These are phyloP conservation scores for Diaporthe australafricana DNA, from an alignment of 2,329 filamentous ascomycete species.

Conservation along the genomic window DNA sequence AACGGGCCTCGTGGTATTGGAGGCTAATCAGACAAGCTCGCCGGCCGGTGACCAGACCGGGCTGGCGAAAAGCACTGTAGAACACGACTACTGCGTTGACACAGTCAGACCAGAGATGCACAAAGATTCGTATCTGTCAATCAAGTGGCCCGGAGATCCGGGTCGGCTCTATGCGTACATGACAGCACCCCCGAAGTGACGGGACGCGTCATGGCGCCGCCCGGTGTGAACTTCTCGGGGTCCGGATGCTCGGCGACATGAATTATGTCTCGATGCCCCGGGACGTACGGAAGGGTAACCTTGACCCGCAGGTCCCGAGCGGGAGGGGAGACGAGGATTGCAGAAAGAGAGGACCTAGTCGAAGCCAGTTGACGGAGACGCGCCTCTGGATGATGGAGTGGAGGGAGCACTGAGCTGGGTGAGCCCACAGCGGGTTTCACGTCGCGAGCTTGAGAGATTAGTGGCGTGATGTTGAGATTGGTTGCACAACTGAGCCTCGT, in stretches of 20 bases:
- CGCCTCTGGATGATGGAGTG: neutral
- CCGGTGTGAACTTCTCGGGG: constrained; percentile 8
- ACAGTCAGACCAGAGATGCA: neutral
- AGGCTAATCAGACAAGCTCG: no score
- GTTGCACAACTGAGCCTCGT: constrained; percentile 12
- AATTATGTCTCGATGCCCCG: neutral
- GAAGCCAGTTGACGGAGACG: neutral
- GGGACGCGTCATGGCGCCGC: constrained; percentile 2
- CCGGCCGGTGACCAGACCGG: neutral
- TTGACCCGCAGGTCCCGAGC: neutral
- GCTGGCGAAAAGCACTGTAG: neutral
- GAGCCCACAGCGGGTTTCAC: constrained; percentile 17
- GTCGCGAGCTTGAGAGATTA: constrained; percentile 23
- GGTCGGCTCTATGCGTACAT: neutral
- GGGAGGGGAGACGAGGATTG: neutral
- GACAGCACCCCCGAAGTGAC: neutral
- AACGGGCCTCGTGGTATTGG: neutral
- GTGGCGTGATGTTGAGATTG: constrained; percentile 10
- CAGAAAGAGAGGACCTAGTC: neutral
- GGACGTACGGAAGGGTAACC: neutral
- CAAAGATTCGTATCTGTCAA: neutral
- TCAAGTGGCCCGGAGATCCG: constrained; percentile 1
- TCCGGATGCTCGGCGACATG: neutral
- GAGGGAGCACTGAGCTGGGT: neutral
- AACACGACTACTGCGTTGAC: neutral